Evolutionary conservation across 176 grass and related monocot species (phyloP), one percentile per base, ranked within the genome.

Genomic region (Eremochloa ophiuroides): DNA sequence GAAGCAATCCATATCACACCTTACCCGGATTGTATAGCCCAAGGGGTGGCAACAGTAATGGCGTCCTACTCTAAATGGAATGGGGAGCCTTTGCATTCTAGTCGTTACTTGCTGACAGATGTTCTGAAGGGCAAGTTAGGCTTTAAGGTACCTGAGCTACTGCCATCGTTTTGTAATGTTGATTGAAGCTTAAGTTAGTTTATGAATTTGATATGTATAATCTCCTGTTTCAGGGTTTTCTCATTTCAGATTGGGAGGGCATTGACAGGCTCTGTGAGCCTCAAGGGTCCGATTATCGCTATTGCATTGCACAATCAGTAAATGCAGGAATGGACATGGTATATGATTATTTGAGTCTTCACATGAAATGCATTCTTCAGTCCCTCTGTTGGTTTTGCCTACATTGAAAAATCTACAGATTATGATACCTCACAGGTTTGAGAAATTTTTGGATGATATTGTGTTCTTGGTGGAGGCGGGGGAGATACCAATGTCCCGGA

Each of bases 261-360:
- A 88, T 95, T 79, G 96, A 99, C 86, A 91, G 91, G 72, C 80
- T 95, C 60, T 95, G 88, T 8, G 74, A 91, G 61, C 88, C 91
- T 62, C 91, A 67, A 39, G 93, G 96, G 25, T 95, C 87, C 8
- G 64, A 95, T 80, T 99, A 95, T 74, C 90, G 84, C 51, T 90
- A 88, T 55, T 99, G 96, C 59, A 73, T 99, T 79, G 83, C 60
- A 39, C 84, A 92, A 50, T 99, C 93, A 63, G 80, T 95, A 81
- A 99, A 93, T 85, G 91, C 96, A 28, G 93, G 96, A 85, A 86
- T 99, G 66, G 93, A 99, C 70, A 99, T 99, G 93, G 96, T 99
- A 93, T 23, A 55, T 66, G 69, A 3, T 89, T 77, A 81, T 85
- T 68, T 63, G 11, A 62, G 13, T 67, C 12, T 39, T 85, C 55